These are phyloP conservation scores for Parachaetomium inaequale DNA, from an alignment of 495 filamentous ascomycete species.

Conservation along the genomic window DNA sequence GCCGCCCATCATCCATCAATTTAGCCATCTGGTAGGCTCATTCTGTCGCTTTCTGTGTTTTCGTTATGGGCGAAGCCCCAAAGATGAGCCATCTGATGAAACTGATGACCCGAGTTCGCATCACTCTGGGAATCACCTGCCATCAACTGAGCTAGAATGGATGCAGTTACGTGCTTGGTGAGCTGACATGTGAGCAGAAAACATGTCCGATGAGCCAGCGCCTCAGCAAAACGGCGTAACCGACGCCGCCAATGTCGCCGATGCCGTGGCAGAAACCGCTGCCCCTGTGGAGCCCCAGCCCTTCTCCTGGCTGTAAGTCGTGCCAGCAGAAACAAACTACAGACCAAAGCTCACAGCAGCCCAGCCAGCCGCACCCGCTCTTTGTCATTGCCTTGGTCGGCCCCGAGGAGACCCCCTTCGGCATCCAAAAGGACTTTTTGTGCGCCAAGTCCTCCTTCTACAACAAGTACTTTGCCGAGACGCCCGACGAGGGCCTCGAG, in stretches of 20 bases:
- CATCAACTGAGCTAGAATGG: background rate
- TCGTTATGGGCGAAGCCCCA: background rate
- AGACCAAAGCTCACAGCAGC: slow-evolving; percentile 7
- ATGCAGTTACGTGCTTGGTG: background rate
- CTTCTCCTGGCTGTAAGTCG: slow-evolving; percentile 38
- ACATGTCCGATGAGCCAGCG: slow-evolving; percentile 16
- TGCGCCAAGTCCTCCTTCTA: slow-evolving; percentile 49
- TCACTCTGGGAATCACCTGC: background rate
- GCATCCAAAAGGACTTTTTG: slow-evolving; percentile 54
- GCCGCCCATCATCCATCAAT: background rate
- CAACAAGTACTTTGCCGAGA: slow-evolving; percentile 39
- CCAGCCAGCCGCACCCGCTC: slow-evolving; percentile 49
- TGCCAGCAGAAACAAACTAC: background rate
- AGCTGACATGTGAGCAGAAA: background rate
- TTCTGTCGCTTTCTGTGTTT: background rate
- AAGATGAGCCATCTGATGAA: background rate
- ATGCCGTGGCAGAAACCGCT: background rate
- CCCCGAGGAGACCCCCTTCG: slow-evolving; percentile 47
- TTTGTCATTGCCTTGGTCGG: slow-evolving; percentile 52
- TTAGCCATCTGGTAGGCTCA: background rate
- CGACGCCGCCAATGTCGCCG: background rate
- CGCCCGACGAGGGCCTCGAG: slow-evolving; percentile 37
- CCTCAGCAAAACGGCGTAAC: background rate
- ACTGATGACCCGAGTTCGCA: background rate
- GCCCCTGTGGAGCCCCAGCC: slow-evolving; percentile 10